Percentiles rank a stretch among this genome's conserved stretches.
Evolutionary conservation across 768 basidiomycete genomes (phyloP).

Genomic region (Russula sp.): DNA sequence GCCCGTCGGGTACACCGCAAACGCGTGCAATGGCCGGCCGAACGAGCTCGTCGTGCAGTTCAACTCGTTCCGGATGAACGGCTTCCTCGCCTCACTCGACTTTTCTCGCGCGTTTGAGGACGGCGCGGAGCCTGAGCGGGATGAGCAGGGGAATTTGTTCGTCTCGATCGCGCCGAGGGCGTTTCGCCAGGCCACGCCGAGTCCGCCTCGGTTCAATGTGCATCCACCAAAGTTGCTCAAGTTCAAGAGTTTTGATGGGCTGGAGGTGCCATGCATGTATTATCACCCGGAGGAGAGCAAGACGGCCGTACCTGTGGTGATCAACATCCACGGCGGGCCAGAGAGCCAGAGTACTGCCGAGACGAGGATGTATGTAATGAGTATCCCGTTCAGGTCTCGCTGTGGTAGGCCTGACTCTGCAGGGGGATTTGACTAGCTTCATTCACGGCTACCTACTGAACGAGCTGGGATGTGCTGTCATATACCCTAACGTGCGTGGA

Average conservation of each 20-base stretch:
- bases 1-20: slow-evolving; percentile 27
- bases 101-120: slow-evolving; percentile 23
- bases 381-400: neutral
- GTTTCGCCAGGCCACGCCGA: slow-evolving; percentile 32
- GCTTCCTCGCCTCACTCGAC: slow-evolving; percentile 30
- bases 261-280: slow-evolving; percentile 37
- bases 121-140: slow-evolving; percentile 10
- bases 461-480: slow-evolving; percentile 34
- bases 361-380: slow-evolving; percentile 30
- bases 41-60: slow-evolving; percentile 30
- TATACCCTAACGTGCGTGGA: slow-evolving; percentile 39
- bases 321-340: slow-evolving; percentile 37
- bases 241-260: slow-evolving; percentile 37
- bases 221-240: slow-evolving; percentile 30
- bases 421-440: slow-evolving; percentile 3
- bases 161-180: slow-evolving; percentile 26
- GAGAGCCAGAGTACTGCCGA: slow-evolving; percentile 31
- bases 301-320: slow-evolving; percentile 29
- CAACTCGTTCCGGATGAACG: slow-evolving; percentile 28
- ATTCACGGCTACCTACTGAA: slow-evolving; percentile 38
- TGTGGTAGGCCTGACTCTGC: neutral
- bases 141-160: slow-evolving; percentile 26
- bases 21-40: slow-evolving; percentile 31
- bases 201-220: slow-evolving; percentile 25
- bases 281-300: slow-evolving; percentile 32